These are phyloP conservation scores for Ceratobasidium sp. DNA, from an alignment of 1,284 basidiomycete genomes.

Conservation along the genomic window DNA sequence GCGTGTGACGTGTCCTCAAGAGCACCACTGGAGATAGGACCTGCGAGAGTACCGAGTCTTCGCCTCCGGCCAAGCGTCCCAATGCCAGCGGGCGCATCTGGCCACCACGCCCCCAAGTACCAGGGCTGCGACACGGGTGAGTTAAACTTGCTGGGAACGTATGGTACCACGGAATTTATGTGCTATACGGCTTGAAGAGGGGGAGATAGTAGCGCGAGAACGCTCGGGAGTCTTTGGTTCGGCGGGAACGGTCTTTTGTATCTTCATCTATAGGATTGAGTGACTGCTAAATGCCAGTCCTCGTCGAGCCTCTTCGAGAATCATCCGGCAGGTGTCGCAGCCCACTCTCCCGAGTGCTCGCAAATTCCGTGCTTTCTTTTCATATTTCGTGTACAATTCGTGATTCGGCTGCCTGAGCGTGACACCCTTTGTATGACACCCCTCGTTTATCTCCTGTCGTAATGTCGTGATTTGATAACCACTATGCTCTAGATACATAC, in stretches of 20 bases:
- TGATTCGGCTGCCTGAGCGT: too few species aligned
- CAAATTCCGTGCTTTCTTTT: too few species aligned
- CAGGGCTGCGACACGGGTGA: conserved; percentile 5
- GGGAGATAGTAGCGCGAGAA: background rate
- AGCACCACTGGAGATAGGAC: background rate
- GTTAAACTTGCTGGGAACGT: background rate
- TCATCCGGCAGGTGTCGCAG: too few species aligned
- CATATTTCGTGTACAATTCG: too few species aligned
- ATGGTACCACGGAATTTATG: background rate
- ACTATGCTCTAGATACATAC: too few species aligned
- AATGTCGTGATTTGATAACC: too few species aligned
- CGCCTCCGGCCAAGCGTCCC: background rate
- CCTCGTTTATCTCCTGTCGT: too few species aligned
- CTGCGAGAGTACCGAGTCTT: conserved; percentile 13
- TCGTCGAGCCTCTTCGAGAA: too few species aligned
- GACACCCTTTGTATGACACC: too few species aligned
- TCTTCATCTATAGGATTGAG: background rate
- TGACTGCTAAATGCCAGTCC: too few species aligned
- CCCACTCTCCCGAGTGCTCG: too few species aligned
- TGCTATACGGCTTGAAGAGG: background rate
- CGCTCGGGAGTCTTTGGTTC: conserved; percentile 11
- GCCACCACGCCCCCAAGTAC: background rate
- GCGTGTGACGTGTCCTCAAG: conserved; percentile 16
- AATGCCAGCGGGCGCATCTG: conserved; percentile 17
- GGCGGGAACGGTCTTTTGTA: background rate